These are phyloP conservation scores for Athelia psychrophila DNA, from an alignment of 1,284 basidiomycete genomes.

Conservation along the genomic window DNA sequence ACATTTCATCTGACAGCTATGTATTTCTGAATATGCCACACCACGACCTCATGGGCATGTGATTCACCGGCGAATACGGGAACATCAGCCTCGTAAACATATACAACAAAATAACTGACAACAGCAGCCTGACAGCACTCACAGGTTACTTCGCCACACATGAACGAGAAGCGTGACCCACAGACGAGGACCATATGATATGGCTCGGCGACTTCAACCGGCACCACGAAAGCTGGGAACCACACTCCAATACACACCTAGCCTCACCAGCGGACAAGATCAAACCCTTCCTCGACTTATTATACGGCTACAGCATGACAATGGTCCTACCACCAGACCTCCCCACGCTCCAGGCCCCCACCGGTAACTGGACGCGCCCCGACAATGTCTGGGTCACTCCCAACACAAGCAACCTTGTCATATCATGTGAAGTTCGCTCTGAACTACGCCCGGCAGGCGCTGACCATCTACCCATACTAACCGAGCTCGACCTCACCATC, in stretches of 20 bases:
- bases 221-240: constrained; percentile 47
- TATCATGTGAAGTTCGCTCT: constrained; percentile 6
- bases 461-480: constrained; percentile 13
- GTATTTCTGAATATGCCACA: constrained; percentile 14
- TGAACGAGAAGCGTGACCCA: not conserved
- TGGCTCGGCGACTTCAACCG: constrained; percentile 49
- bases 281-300: constrained; percentile 8
- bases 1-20: constrained; percentile 23
- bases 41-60: constrained; percentile 25
- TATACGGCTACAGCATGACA: constrained; percentile 6
- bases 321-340: constrained; percentile 11
- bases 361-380: constrained; percentile 12
- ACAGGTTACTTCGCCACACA: not conserved
- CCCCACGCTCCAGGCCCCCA: constrained; percentile 11
- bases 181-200: constrained; percentile 16
- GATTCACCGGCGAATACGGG: constrained; percentile 10
- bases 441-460: constrained; percentile 5
- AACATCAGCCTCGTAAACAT: constrained; percentile 29
- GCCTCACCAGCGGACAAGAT: constrained; percentile 3
- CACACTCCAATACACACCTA: constrained; percentile 14
- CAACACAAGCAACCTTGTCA: constrained; percentile 3
- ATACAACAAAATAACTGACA: constrained; percentile 29
- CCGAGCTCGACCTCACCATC: not conserved
- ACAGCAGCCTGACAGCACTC: constrained; percentile 15
- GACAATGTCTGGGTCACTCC: constrained; percentile 14